Evolutionary conservation across 2,329 filamentous ascomycete genomes (phyloP).

Genomic region (Neonectria hederae): DNA sequence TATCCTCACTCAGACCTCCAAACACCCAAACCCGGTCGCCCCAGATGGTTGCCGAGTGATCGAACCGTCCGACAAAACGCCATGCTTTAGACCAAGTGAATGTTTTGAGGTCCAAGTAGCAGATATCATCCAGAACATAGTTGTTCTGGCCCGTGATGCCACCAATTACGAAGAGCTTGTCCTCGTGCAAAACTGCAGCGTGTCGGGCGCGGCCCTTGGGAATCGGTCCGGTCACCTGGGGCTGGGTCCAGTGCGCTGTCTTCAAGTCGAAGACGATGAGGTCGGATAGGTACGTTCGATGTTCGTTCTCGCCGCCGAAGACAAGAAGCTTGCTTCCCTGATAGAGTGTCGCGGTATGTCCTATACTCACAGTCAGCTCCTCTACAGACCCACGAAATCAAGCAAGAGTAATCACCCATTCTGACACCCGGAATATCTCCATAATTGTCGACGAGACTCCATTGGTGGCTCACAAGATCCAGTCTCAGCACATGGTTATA

Average conservation of each 20-base stretch:
- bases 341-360: conserved; percentile 94
- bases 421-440: conserved; percentile 96
- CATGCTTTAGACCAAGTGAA: conserved; percentile 97
- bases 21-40: conserved; percentile 95
- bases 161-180: conserved; percentile 94
- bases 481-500: conserved; percentile 96
- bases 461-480: conserved; percentile 87
- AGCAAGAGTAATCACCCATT: conserved; percentile 76
- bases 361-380: conserved; percentile 54
- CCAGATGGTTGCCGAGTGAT: conserved; percentile 95
- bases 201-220: conserved; percentile 93
- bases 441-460: conserved; percentile 97
- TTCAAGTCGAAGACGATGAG: conserved; percentile 96
- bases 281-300: conserved; percentile 93
- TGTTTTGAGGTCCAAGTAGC: conserved; percentile 95
- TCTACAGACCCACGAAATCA: not conserved
- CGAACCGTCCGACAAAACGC: conserved; percentile 94
- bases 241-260: conserved; percentile 94
- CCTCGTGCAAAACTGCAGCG: conserved; percentile 92
- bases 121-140: conserved; percentile 93
- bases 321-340: conserved; percentile 95
- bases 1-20: conserved; percentile 91
- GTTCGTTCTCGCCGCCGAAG: conserved; percentile 98
- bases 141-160: conserved; percentile 95
- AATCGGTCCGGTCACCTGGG: conserved; percentile 82